Evolutionary conservation across 495 filamentous ascomycete genomes (phyloP).

Genomic region (Parathielavia hyrcaniae): DNA sequence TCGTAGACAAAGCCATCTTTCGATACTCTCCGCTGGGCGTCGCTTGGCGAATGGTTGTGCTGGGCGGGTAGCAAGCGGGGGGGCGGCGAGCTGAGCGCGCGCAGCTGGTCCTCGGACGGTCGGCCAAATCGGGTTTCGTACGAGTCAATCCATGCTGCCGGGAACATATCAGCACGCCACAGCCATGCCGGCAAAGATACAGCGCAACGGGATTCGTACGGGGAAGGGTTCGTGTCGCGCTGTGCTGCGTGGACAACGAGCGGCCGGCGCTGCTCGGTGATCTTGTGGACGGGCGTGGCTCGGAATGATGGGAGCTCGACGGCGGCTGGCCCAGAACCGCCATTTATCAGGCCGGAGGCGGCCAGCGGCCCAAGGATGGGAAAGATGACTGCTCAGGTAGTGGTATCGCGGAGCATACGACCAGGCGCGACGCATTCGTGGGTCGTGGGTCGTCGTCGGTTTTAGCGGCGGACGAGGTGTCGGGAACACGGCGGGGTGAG

Average conservation of each 20-base stretch:
- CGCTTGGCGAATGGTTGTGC: conserved; percentile 52
- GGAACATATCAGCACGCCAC: conserved; percentile 17
- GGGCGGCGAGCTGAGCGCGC: conserved; percentile 35
- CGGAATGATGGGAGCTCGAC: conserved; percentile 26
- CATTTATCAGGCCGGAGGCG: conserved; percentile 12
- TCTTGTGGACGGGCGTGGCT: conserved; percentile 19
- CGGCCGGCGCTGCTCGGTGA: conserved; percentile 16
- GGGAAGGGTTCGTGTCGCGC: conserved; percentile 34
- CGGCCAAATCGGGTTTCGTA: conserved; percentile 37
- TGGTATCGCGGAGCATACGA: conserved; percentile 15
- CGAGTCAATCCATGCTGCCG: conserved; percentile 51
- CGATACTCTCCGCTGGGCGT: conserved; percentile 43
- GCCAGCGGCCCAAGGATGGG: not conserved
- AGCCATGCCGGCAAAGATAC: not conserved
- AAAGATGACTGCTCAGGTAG: not conserved
- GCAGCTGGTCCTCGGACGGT: conserved; percentile 34
- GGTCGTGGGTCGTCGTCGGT: too few relatives aligned
- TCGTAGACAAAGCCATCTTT: conserved; percentile 50
- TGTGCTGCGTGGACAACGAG: conserved; percentile 13
- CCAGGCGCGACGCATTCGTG: not conserved
- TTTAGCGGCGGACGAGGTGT: not conserved
- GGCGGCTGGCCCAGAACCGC: conserved; percentile 20
- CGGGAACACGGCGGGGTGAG: not conserved
- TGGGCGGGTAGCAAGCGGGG: conserved; percentile 51
- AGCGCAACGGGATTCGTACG: conserved; percentile 29